Evolutionary conservation across 163 green algal species (phyloP), one percentile per base, ranked within the genome.

Genomic region (Smithsoniella earleae): DNA sequence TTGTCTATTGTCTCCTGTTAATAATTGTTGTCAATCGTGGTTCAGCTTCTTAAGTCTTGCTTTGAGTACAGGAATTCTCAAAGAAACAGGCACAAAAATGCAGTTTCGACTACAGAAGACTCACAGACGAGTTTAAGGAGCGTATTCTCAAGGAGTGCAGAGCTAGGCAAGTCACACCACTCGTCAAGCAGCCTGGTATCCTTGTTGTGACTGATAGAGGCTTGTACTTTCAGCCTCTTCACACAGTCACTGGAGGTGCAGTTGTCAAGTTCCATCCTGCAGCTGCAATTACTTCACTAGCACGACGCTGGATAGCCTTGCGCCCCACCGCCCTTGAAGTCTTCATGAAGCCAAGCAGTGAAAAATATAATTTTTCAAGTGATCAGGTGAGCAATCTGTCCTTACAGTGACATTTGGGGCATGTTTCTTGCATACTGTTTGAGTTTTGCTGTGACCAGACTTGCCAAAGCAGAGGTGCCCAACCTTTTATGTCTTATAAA

Each of bases 181-280:
- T 98, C 44, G 80, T 93, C 33, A 74, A 83, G 10, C 83, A 96
- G 82, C 80, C 81, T 0, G 90, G 92, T 20, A 79, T 84, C 2
- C 78, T 98, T 77, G 89, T 90, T n/a, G 66, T 97, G 33, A 96
- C 86, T 0, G 73, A 89, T 43, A 25, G 72, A 37, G 79, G 89
- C 0, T 43, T 98, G 1, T 98, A 98, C 85, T 97, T 97, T 77
- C 91, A 96, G 80, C 90, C 91, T 1, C 82, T 92, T 46, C 85
- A 93, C 81, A 87, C 89, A 75, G 78, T 95, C 13, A 73, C 77
- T 30, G 85, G 80, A 54, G 66, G 44, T 33, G 2, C 28, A 4
- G 25, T 62, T 62, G 52, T 66, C 0, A 40, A 40, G 44, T 76
- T 66, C 10, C 84, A 95, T 80, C 82, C 86, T 20, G 80, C 96